Percentiles rank a stretch among this genome's conserved stretches.
Evolutionary conservation across 2,329 filamentous ascomycete genomes (phyloP).

Genomic region (Coniochaeta ligniaria): DNA sequence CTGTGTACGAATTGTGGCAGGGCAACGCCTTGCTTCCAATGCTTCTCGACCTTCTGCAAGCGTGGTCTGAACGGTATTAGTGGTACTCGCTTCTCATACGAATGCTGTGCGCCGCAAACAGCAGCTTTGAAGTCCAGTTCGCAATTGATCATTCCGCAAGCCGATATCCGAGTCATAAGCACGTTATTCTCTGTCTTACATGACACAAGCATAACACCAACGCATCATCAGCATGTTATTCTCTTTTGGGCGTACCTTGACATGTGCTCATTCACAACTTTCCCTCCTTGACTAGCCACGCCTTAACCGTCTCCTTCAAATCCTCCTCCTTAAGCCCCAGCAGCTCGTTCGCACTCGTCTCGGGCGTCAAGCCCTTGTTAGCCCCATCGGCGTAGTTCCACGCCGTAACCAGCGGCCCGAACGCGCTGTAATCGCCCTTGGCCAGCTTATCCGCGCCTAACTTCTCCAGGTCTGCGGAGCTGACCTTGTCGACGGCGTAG

Average conservation of each 20-base stretch:
- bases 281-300: slow-evolving; percentile 6
- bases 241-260: background rate
- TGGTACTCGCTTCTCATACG: background rate
- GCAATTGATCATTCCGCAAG: background rate
- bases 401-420: slow-evolving; percentile 18
- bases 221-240: background rate
- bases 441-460: slow-evolving; percentile 32
- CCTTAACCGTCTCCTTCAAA: slow-evolving; percentile 7
- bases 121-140: background rate
- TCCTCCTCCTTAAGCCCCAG: slow-evolving; percentile 16
- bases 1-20: background rate
- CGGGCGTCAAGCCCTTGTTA: slow-evolving; percentile 16
- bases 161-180: background rate
- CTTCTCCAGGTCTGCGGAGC: slow-evolving; percentile 25
- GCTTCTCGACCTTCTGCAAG: background rate
- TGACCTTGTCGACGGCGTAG: slow-evolving; percentile 36
- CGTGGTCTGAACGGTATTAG: background rate
- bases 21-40: background rate
- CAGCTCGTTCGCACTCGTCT: slow-evolving; percentile 16
- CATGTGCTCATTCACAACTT: background rate
- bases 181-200: background rate
- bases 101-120: background rate
- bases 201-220: background rate
- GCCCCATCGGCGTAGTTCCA: slow-evolving; percentile 28
- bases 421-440: slow-evolving; percentile 28